Evolutionary conservation across 176 grass and related monocot genomes (phyloP), one percentile per base, ranked within the genome.

Genomic region (Elaeis guineensis): DNA sequence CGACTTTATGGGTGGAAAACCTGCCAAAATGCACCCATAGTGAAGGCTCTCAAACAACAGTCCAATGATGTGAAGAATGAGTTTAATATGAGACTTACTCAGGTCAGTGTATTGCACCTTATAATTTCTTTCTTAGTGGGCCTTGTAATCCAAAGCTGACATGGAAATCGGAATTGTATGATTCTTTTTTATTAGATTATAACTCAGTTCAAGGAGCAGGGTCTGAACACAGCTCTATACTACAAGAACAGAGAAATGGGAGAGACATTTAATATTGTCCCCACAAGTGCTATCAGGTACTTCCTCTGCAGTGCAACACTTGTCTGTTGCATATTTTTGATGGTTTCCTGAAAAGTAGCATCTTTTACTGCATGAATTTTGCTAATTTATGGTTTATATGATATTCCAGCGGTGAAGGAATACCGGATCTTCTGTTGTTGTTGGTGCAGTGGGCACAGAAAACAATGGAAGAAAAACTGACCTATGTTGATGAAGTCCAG

Each of bases 391-490:
- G 35, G 35, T 44, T 44, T 12, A 44, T 70, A 61, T 32, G 21
- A 52, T 66, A 54, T 61, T 23, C 23, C 23, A 95, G 90, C 75
- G 90, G 90, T 32, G 90, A 95, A 84, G 90, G 90, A 55, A 95
- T 95, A 77, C 83, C 90, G 26, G 86, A 95, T 90, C 74, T 95
- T 61, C 86, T 95, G 62, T 74, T 95, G 17, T 69, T 95, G 39
- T 67, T 90, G 71, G 86, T 95, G 53, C 90, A 95, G 81, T 86
- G 90, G 86, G 77, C 90, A 67, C 90, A 95, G 32, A 95, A 84
- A 64, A 90, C 86, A 0, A 84, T 95, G 90, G 85, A 90, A 81
- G 82, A 90, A 16, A 95, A 79, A 65, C 90, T 95, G 72, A 90
- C 90, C 32, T 95, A 76, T 61, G 77, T 90, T 62, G 83, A 95